phyloP scores from a whole-genome alignment of 1,139 yeast genomes.

The Scheffersomyces segobiensis region DNA sequence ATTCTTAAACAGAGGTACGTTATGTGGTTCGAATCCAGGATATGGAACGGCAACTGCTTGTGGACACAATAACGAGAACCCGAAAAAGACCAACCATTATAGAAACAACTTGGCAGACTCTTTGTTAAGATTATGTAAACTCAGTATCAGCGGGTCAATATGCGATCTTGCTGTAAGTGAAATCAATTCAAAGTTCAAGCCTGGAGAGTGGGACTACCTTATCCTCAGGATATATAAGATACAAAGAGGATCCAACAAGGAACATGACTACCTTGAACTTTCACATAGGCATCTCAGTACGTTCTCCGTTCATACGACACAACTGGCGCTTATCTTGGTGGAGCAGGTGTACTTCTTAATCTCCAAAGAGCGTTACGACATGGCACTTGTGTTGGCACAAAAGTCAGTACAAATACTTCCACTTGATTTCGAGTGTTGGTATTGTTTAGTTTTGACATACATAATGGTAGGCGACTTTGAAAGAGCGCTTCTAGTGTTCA shows the following conservation, averaged over 20 bases:
- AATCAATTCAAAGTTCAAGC: constrained; percentile 15
- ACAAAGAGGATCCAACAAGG: constrained; percentile 27
- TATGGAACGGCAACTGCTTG: constrained; percentile 34
- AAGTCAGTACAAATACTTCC: constrained; percentile 36
- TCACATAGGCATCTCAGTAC: constrained; percentile 24
- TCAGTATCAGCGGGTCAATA: constrained; percentile 18
- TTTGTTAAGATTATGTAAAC: constrained; percentile 21
- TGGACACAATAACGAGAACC: constrained; percentile 24
- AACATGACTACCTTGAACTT: constrained; percentile 24
- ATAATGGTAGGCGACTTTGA: constrained; percentile 29
- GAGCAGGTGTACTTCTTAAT: constrained; percentile 44
- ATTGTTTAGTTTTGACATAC: constrained; percentile 34
- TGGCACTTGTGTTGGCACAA: constrained; percentile 34
- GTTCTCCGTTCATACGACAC: constrained; percentile 25
- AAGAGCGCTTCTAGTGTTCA: constrained; percentile 35
- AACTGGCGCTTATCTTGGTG: constrained; percentile 35
- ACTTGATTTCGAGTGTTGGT: constrained; percentile 47
- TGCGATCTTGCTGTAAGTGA: constrained; percentile 23
- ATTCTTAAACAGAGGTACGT: constrained; percentile 27
- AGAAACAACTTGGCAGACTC: constrained; percentile 37
- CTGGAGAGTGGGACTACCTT: constrained; percentile 31
- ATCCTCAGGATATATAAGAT: constrained; percentile 29
- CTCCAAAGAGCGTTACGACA: constrained; percentile 24
- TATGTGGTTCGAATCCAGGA: constrained; percentile 27
- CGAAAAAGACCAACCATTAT: constrained; percentile 29